Conservation (phyloP, 148 eudicot species). For the Rhododendron griersonianum region DNA sequence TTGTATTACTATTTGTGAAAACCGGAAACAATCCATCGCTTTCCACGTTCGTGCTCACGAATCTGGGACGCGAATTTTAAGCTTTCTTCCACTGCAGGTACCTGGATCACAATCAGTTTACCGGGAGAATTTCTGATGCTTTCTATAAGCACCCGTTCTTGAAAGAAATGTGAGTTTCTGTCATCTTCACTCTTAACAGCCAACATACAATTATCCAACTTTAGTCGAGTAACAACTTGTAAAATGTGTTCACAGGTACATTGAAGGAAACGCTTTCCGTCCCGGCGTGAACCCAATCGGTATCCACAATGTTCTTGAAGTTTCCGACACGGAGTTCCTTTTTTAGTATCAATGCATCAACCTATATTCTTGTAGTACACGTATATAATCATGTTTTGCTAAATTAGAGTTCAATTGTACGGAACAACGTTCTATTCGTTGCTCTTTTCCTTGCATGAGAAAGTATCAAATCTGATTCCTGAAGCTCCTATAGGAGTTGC, state of each 20-base stretch:
- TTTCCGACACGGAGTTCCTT: constrained; percentile 75
- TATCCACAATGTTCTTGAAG: constrained; percentile 79
- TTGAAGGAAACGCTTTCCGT: constrained; percentile 83
- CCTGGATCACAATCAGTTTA: constrained; percentile 93
- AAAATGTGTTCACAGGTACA: constrained; percentile 52
- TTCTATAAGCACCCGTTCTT: constrained; percentile 89
- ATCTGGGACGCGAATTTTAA: background rate
- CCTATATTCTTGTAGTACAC: background rate
- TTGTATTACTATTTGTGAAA: no score
- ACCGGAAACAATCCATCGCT: no score
- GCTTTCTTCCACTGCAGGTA: constrained; percentile 37
- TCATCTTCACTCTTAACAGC: background rate
- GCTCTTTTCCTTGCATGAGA: background rate
- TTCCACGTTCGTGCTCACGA: no score
- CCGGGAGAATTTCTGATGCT: constrained; percentile 82
- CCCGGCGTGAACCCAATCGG: constrained; percentile 86
- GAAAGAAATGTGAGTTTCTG: constrained; percentile 50
- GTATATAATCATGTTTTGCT: background rate
- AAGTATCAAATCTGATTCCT: background rate
- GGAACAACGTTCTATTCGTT: background rate
- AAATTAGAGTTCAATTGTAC: background rate
- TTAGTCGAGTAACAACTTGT: background rate
- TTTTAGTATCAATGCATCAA: constrained; percentile 28
- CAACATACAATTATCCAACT: background rate
- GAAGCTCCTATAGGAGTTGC: background rate